A percentile compares a stretch with the other conserved stretches of the same genome.
These are phyloP conservation scores for Apiospora arundinis DNA, from an alignment of 2,329 filamentous ascomycete species.

Conservation along the genomic window DNA sequence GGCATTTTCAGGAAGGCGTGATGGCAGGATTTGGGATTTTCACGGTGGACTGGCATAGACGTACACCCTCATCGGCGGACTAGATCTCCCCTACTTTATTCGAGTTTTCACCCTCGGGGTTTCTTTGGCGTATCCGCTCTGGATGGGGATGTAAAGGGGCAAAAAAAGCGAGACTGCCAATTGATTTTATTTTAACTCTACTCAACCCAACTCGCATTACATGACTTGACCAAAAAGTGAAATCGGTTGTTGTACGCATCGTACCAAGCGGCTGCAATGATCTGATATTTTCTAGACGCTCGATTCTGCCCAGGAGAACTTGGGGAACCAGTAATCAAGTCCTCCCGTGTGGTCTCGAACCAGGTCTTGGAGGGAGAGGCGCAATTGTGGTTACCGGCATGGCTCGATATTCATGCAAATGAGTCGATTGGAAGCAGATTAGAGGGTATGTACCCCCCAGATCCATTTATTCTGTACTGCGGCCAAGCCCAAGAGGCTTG, in stretches of 20 bases:
- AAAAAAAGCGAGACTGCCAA: conserved; percentile 25
- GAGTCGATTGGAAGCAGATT: conserved; percentile 7
- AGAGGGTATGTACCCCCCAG: conserved; percentile 9
- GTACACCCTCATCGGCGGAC: conserved; percentile 38
- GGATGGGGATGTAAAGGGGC: conserved; percentile 9
- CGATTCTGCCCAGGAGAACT: neutral
- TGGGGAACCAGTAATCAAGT: neutral
- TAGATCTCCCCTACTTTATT: conserved; percentile 36
- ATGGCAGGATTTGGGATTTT: conserved; percentile 29
- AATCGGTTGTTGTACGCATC: neutral
- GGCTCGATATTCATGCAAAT: conserved; percentile 16
- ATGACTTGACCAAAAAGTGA: neutral
- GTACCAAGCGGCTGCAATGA: neutral
- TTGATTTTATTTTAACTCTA: conserved; percentile 18
- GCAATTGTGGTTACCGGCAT: conserved; percentile 12
- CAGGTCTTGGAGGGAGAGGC: conserved; percentile 15
- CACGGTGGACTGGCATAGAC: conserved; percentile 34
- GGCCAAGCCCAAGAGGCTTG: conserved; percentile 8
- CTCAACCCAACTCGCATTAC: neutral
- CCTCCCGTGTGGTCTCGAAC: conserved; percentile 1
- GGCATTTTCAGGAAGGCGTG: conserved; percentile 28
- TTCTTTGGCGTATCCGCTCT: conserved; percentile 16
- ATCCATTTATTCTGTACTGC: conserved; percentile 4
- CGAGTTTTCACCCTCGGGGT: conserved; percentile 23
- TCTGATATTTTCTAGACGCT: neutral